Evolutionary conservation across 176 grass and related monocot genomes (phyloP).

Genomic region (Oryza rufipogon): DNA sequence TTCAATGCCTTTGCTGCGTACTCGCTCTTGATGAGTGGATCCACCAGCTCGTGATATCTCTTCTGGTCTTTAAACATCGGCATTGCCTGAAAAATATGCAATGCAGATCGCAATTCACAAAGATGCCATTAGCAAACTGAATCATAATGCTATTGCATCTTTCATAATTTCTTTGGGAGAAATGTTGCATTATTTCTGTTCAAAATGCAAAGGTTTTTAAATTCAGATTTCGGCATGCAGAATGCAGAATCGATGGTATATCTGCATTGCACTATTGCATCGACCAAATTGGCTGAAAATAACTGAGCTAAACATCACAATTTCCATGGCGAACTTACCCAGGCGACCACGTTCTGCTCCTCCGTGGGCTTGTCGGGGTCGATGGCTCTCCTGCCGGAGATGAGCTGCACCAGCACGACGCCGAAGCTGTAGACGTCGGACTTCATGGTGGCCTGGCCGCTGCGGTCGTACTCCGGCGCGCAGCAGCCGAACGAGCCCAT

Average conservation of each 20-base stretch:
- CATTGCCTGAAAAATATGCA: conserved; percentile 51
- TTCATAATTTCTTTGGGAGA: not conserved
- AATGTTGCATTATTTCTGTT: not conserved
- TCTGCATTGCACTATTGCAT: not conserved
- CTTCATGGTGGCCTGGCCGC: conserved; percentile 77
- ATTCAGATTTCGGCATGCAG: not conserved
- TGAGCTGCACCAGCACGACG: conserved; percentile 88
- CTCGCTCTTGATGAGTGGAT: conserved; percentile 64
- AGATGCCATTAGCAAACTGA: not conserved
- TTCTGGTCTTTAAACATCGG: conserved; percentile 93
- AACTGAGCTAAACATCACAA: not conserved
- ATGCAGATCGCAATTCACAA: conserved; percentile 11
- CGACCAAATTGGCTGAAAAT: not conserved
- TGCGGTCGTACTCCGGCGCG: conserved; percentile 78
- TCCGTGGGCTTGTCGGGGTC: conserved; percentile 64
- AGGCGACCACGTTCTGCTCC: conserved; percentile 83
- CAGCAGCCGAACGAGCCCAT: conserved; percentile 88
- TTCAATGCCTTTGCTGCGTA: conserved; percentile 77
- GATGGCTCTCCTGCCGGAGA: conserved; percentile 76
- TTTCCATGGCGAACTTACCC: conserved; percentile 54
- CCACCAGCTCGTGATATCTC: conserved; percentile 83
- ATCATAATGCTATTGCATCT: not conserved
- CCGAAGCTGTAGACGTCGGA: conserved; percentile 95
- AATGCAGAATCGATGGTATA: too few species aligned
- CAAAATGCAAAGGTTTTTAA: not conserved